Evolutionary conservation across 2,329 filamentous ascomycete species (phyloP).

Genomic region (Neoscytalidium dimidiatum): DNA sequence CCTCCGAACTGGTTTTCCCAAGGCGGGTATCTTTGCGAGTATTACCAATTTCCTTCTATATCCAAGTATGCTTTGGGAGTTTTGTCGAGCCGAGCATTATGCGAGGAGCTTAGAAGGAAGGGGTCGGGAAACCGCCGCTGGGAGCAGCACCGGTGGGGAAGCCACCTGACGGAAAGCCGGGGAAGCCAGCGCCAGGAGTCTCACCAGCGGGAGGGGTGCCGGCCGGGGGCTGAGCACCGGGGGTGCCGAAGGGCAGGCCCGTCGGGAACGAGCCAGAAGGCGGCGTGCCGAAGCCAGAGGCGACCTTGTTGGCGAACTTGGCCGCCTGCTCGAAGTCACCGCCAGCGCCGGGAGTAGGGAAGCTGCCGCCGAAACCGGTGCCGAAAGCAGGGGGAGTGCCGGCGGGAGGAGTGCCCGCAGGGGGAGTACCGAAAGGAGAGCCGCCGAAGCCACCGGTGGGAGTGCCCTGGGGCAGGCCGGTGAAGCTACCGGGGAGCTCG

Average conservation of each 20-base stretch:
- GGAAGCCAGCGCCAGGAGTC: background rate
- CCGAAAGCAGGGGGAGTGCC: background rate
- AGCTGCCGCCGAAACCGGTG: background rate
- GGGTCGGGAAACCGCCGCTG: background rate
- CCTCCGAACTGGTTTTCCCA: background rate
- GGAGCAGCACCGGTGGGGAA: background rate
- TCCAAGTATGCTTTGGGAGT: background rate
- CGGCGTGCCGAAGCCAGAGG: background rate
- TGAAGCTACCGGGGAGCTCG: background rate
- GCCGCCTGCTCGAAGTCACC: conserved; percentile 3
- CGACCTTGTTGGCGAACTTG: conserved; percentile 4
- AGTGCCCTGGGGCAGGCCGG: background rate
- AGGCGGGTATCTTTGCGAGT: background rate
- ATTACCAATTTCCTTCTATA: background rate
- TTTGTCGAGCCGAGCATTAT: background rate
- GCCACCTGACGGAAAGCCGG: background rate
- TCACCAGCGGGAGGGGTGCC: background rate
- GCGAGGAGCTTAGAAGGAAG: background rate
- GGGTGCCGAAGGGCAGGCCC: background rate
- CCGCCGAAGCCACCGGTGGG: background rate
- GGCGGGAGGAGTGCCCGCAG: background rate
- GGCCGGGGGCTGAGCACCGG: background rate
- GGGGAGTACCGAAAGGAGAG: background rate
- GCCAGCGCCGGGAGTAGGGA: background rate
- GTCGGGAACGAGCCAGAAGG: background rate